Evolutionary conservation across 1,284 basidiomycete genomes (phyloP), one percentile per base, ranked within the genome.

Genomic region (Coniferiporia sulphurascens): DNA sequence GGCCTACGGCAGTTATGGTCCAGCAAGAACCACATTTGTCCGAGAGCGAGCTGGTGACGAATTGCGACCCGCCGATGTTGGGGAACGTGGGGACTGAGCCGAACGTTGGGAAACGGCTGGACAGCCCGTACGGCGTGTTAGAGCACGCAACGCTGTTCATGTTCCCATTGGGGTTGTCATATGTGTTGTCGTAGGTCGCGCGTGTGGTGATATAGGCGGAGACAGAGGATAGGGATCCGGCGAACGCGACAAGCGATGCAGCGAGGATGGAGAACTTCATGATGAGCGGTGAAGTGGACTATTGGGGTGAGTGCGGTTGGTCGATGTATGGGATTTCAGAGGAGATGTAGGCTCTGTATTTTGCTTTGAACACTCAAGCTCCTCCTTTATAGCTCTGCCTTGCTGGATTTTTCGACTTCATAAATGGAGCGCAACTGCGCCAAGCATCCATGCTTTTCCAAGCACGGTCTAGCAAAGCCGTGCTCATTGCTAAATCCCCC

Each of bases 31-130:
- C 78, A 65, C 79, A 81, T 41, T 66, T 62, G 13, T 66, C 35
- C 6, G 74, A 75, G 69, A 75, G 72, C 71, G 71, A 81, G 3
- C 73, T 73, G 13, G 62, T 62, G 48, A 83, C 68, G 19, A 70
- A 73, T 32, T 66, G 65, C 8, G 72, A 74, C 15, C 76, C 81
- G 12, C 79, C 81, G 64, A 84, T 68, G 63, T 74, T 68, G 15
- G 82, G 81, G 71, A 77, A 84, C 36, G 56, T 68, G 32, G 79
- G 78, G 49, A 84, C 71, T 12, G 73, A 72, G 10, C 72, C 72
- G 65, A 83, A 78, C 36, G 74, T 81, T 35, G 68, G 70, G 68
- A 70, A 83, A 38, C 72, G 72, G 57, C 71, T 74, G 45, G 73
- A 34, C 53, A 84, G 74, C 12, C 78, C 78, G 64, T 78, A 68